Evolutionary conservation across 2,329 filamentous ascomycete genomes (phyloP), one percentile per base, ranked within the genome.

Genomic region (Alternaria tenuissima): DNA sequence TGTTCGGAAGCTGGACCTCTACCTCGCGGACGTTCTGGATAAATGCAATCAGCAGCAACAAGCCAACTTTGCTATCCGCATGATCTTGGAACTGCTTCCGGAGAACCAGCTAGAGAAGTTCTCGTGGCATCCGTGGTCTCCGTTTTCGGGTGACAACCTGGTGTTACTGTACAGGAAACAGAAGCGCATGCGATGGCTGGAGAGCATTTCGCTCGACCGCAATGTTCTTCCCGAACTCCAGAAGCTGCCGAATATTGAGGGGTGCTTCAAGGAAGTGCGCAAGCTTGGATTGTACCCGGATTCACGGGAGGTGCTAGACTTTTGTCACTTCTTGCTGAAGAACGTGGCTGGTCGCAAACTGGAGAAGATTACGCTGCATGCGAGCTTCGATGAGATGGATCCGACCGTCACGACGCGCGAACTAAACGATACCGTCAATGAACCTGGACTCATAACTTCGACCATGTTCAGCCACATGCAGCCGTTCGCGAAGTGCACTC

Each of bases 41-140:
- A 78, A 80, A 52, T 81, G 79, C 68, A 80, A 81, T 18, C 78
- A 80, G 67, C 61, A 80, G 53, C 76, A 80, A 55, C 81, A 82
- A 62, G 82, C 81, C 39, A 76, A 82, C 55, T 82, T 84, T 55
- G 80, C 81, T 0, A 80, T 81, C 20, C 79, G 82, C 44, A 81
- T 84, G 79, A 77, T 84, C 18, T 59, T 84, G 18, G 82, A 84
- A 61, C 78, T 83, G 62, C 67, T 84, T 36, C 82, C 82, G 1
- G 80, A 83, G 52, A 78, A 84, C 61, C 80, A 80, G 36, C 73
- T 84, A 24, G 81, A 84, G 61, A 80, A 81, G 61, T 83, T 84
- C 72, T 81, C 79, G 61, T 84, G 82, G 82, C 81, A 82, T 69
- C 81, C 81, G 16, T 84, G 82, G 82, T 76, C 77, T 47, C 75